A percentile compares a stretch with the other conserved stretches of the same genome.
phyloP scores from a whole-genome alignment of 2,329 filamentous ascomycete species.

The Diaporthe citrichinensis region DNA sequence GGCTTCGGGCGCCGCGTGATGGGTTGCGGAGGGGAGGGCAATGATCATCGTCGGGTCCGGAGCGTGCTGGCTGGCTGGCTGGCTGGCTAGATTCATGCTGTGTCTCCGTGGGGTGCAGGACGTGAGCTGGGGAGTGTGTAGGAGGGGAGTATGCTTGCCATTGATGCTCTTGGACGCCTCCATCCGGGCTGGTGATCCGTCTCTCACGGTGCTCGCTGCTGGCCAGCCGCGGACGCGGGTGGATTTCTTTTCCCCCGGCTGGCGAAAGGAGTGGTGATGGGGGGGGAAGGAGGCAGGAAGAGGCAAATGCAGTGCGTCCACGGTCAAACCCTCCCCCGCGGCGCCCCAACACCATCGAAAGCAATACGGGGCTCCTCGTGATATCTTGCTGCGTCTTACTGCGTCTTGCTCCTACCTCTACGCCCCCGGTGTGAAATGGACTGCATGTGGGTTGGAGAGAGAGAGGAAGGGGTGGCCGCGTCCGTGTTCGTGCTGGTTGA shows the following conservation, averaged over 20 bases:
- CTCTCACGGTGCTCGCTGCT: neutral
- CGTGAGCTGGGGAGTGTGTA: neutral
- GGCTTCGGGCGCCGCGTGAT: neutral
- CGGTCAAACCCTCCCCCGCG: too few species aligned
- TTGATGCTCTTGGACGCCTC: neutral
- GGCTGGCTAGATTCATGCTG: neutral
- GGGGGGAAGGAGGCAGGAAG: neutral
- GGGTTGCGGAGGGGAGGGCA: neutral
- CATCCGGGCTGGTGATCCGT: neutral
- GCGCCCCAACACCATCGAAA: neutral
- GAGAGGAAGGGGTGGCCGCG: neutral
- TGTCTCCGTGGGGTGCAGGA: neutral
- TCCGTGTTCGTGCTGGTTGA: neutral
- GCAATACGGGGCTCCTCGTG: neutral
- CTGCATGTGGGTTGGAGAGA: neutral
- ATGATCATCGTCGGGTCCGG: neutral
- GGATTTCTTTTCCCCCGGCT: neutral
- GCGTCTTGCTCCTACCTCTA: neutral
- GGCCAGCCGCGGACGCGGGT: neutral
- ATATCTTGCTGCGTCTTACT: neutral
- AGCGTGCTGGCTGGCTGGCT: neutral
- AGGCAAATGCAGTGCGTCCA: neutral
- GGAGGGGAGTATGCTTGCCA: neutral
- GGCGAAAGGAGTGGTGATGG: neutral
- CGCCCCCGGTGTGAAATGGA: neutral